A percentile compares a stretch with the other conserved stretches of the same genome.
These are phyloP conservation scores for Phytopythium boreale DNA, from an alignment of 352 stramenopile species.

Conservation along the genomic window DNA sequence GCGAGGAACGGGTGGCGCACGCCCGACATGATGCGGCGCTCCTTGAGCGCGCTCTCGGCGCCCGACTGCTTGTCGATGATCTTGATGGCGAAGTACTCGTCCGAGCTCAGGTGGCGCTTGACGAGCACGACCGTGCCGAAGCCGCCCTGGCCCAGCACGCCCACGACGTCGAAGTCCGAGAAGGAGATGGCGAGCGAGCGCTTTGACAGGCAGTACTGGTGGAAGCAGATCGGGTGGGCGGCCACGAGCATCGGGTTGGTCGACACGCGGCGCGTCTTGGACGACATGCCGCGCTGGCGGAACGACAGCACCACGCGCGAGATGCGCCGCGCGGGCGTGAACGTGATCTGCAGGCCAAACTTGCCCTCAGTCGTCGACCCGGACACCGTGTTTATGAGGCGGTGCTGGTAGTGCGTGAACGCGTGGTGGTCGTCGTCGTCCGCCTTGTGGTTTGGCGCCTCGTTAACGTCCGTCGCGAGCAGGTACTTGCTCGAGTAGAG, in stretches of 20 bases:
- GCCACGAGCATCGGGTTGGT: slow-evolving; percentile 76
- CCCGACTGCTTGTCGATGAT: slow-evolving; percentile 85
- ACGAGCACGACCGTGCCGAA: slow-evolving; percentile 83
- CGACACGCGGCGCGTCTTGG: slow-evolving; percentile 49
- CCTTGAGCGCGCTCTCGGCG: slow-evolving; percentile 70
- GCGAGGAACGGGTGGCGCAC: slow-evolving; percentile 80
- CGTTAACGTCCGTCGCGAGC: slow-evolving; percentile 48
- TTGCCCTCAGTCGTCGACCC: slow-evolving; percentile 73
- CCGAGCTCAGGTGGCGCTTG: slow-evolving; percentile 66
- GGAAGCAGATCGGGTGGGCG: slow-evolving; percentile 74
- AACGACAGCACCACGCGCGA: slow-evolving; percentile 84
- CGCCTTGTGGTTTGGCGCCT: slow-evolving; percentile 44
- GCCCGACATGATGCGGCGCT: slow-evolving; percentile 71
- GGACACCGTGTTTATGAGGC: slow-evolving; percentile 74
- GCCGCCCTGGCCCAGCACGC: slow-evolving; percentile 75
- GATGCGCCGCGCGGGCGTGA: slow-evolving; percentile 78
- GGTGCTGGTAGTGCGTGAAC: slow-evolving; percentile 49
- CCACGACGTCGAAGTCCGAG: slow-evolving; percentile 82
- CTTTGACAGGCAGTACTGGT: slow-evolving; percentile 82
- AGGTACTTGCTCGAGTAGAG: slow-evolving; percentile 82
- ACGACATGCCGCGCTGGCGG: slow-evolving; percentile 50
- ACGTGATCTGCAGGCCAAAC: slow-evolving; percentile 76
- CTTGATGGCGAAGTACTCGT: slow-evolving; percentile 87
- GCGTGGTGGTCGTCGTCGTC: slow-evolving; percentile 78
- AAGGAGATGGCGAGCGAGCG: slow-evolving; percentile 80